A percentile compares a stretch with the other conserved stretches of the same genome.
phyloP scores from a whole-genome alignment of 1,139 yeast species.

The Ogataea hybrid region DNA sequence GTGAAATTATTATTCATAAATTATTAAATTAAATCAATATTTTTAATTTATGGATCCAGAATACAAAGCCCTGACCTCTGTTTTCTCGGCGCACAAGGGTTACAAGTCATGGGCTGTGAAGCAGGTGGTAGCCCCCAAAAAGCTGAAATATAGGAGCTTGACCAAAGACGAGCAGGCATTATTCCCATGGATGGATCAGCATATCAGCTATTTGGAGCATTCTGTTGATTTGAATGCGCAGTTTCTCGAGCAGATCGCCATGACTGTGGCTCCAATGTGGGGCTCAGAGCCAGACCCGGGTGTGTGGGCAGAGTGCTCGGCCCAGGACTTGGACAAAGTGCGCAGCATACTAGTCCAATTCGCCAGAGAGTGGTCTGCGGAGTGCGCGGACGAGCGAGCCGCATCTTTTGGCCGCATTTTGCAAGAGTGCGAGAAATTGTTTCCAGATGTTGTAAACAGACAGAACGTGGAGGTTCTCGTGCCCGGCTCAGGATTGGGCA shows the following conservation, averaged over 20 bases:
- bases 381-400: conserved; percentile 55
- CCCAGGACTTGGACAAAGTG: conserved; percentile 58
- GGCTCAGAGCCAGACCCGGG: conserved; percentile 43
- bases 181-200: conserved; percentile 51
- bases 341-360: conserved; percentile 61
- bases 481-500: conserved; percentile 85
- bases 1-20: neutral
- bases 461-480: conserved; percentile 50
- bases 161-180: conserved; percentile 40
- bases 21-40: neutral
- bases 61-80: conserved; percentile 28
- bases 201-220: conserved; percentile 43
- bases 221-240: conserved; percentile 49
- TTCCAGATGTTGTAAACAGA: conserved; percentile 42
- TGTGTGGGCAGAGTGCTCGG: conserved; percentile 46
- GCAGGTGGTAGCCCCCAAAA: conserved; percentile 33
- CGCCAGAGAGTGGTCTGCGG: conserved; percentile 73
- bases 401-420: conserved; percentile 46
- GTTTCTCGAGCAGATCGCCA: conserved; percentile 49
- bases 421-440: conserved; percentile 40
- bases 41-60: conserved; percentile 19
- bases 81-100: conserved; percentile 27
- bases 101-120: conserved; percentile 34
- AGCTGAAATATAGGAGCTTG: conserved; percentile 36
- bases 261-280: conserved; percentile 51